A percentile compares a stretch with the other conserved stretches of the same genome.
phyloP scores from a whole-genome alignment of 768 basidiomycete species.

The Termitomyces sp. region DNA sequence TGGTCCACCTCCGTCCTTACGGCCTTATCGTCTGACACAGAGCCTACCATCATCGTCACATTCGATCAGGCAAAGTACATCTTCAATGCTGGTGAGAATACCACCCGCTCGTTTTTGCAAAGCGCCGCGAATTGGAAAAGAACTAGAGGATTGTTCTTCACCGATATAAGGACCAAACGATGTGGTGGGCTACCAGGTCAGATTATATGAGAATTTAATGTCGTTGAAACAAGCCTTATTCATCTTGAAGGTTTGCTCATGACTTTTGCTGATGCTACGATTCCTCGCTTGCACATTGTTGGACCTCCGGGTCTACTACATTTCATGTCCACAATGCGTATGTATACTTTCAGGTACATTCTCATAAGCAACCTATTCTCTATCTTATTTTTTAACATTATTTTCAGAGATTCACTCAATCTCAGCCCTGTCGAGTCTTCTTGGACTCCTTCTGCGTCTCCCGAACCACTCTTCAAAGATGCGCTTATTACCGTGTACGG shows the following conservation, averaged over 20 bases:
- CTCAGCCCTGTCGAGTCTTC: constrained; percentile 42
- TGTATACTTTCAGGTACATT: constrained; percentile 61
- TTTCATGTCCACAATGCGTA: constrained; percentile 64
- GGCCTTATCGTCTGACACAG: constrained; percentile 67
- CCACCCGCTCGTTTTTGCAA: constrained; percentile 69
- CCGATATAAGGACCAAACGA: constrained; percentile 55
- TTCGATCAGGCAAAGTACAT: constrained; percentile 82
- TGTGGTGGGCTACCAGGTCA: constrained; percentile 71
- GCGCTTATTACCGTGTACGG: constrained; percentile 61
- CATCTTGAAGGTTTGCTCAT: constrained; percentile 58
- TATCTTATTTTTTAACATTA: not conserved
- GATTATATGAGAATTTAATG: not conserved
- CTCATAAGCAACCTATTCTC: not conserved
- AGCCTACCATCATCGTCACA: constrained; percentile 67
- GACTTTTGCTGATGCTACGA: constrained; percentile 71
- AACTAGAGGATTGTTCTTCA: constrained; percentile 68
- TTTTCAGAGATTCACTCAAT: constrained; percentile 42
- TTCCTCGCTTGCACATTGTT: constrained; percentile 50
- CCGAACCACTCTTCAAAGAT: constrained; percentile 53
- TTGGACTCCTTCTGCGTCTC: constrained; percentile 18
- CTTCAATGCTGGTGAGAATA: constrained; percentile 85
- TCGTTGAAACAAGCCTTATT: not conserved
- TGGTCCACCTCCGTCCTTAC: constrained; percentile 64
- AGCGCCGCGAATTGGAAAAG: constrained; percentile 61
- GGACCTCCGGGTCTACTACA: constrained; percentile 77